Evolutionary conservation across 2,329 filamentous ascomycete genomes (phyloP), one percentile per base, ranked within the genome.

Genomic region (Dothideomycetes sp.): DNA sequence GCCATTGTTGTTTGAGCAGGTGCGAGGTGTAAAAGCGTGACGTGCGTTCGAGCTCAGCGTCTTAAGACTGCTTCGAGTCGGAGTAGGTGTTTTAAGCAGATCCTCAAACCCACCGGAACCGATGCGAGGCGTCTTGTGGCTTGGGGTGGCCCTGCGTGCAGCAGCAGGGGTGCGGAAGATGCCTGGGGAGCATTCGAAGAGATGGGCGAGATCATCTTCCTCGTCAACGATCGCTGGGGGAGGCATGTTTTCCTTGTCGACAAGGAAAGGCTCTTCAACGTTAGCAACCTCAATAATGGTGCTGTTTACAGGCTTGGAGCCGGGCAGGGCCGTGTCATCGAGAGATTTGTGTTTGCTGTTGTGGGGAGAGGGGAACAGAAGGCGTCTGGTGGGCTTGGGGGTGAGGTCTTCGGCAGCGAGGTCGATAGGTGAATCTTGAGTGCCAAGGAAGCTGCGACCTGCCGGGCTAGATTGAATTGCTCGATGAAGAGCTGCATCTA

Each of bases 341-440:
- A 84, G 65, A 16, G 74, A 70, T 53, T 77, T 84, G 1, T 72
- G 74, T 22, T 77, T 73, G 27, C 72, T 74, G 19, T 81, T 81
- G 32, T 78, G 71, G 2, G 84, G 84, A 0, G 82, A 87, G 1
- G 84, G 81, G 52, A 91, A 91, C 1, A 91, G 67, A 2, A 88
- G 60, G 42, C 85, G 71, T 44, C 81, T 72, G 1, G 81, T 87
- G 16, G 73, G 70, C 51, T 68, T 75, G 2, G 75, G 73, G 3
- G 74, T 77, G 11, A 74, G 53, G 37, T 68, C 65, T 19, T 52
- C 47, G 11, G 31, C 34, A 36, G 66, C 66, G 27, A 71, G 55
- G 44, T 75, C 65, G 44, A 72, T 65, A 2, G 67, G 65, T 14
- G 64, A 59, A 37, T 62, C 57, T 36, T 64, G 65, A 35, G 56